Evolutionary conservation across 2,329 filamentous ascomycete species (phyloP).

Genomic region (Talaromyces albobiverticillius): DNA sequence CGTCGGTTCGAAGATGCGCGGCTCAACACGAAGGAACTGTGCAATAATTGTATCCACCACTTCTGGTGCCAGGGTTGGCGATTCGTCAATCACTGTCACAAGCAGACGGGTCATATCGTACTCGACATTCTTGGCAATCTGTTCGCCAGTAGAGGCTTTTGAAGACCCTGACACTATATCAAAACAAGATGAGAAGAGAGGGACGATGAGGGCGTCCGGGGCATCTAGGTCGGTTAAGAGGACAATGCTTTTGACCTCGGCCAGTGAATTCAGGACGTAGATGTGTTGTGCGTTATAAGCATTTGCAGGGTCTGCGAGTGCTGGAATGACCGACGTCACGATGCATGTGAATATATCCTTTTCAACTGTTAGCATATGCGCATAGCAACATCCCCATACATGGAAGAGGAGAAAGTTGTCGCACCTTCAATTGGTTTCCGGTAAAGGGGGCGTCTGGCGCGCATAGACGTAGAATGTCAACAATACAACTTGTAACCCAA

Average conservation of each 20-base stretch:
- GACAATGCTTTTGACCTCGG: constrained; percentile 91
- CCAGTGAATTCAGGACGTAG: constrained; percentile 82
- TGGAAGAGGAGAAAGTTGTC: constrained; percentile 19
- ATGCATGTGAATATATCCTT: constrained; percentile 93
- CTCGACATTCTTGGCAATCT: constrained; percentile 88
- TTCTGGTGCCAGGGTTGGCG: constrained; percentile 69
- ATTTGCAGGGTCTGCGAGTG: constrained; percentile 79
- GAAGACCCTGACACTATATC: constrained; percentile 81
- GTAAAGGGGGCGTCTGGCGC: constrained; percentile 95
- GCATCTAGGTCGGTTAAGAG: constrained; percentile 84
- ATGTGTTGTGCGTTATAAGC: constrained; percentile 92
- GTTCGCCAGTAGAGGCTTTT: constrained; percentile 72
- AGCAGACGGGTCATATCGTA: constrained; percentile 87
- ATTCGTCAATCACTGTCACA: constrained; percentile 82
- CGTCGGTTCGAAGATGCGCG: constrained; percentile 52
- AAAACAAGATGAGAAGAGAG: constrained; percentile 85
- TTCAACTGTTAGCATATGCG: constrained; percentile 18
- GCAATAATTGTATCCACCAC: constrained; percentile 92
- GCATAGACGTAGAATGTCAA: constrained; percentile 88
- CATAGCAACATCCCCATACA: not conserved
- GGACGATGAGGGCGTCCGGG: constrained; percentile 72
- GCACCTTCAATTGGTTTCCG: constrained; percentile 81
- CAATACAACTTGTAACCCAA: constrained; percentile 81
- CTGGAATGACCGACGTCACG: constrained; percentile 76
- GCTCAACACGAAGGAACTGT: constrained; percentile 87